phyloP scores from a whole-genome alignment of 257 asterid genomes.

The Cruciata laevipes region DNA sequence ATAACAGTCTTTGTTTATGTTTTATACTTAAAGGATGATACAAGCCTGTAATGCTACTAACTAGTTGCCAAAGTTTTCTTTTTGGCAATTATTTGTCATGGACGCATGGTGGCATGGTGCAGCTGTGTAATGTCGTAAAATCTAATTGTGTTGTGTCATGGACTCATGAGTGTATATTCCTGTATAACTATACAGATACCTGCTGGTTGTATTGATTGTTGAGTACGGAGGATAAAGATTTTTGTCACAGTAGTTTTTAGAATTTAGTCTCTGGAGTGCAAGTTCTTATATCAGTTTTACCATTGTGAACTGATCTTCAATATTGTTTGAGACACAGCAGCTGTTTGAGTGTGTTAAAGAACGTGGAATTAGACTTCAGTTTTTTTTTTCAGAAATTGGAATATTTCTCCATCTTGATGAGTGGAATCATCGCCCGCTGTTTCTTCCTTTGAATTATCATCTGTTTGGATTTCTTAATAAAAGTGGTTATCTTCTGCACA shows the following conservation, averaged over 20 bases:
- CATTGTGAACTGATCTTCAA: neutral
- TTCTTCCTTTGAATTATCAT: no score
- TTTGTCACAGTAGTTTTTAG: neutral
- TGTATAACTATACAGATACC: neutral
- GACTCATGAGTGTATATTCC: neutral
- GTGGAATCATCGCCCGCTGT: no score
- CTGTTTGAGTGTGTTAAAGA: neutral
- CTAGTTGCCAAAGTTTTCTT: neutral
- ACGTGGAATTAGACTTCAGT: neutral
- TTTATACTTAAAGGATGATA: neutral
- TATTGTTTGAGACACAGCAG: neutral
- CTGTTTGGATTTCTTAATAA: neutral
- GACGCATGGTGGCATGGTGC: neutral
- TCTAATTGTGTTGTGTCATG: neutral
- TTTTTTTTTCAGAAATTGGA: no score
- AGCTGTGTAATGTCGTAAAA: neutral
- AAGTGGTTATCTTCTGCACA: neutral
- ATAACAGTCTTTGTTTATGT: neutral
- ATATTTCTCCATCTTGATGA: no score
- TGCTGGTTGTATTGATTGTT: neutral
- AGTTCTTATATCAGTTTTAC: constrained; percentile 1
- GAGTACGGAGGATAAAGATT: neutral
- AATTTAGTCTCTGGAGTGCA: neutral
- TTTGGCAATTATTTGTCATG: neutral
- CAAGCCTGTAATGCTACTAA: neutral